Percentiles rank a stretch among this genome's conserved stretches.
phyloP scores from a whole-genome alignment of 345 rosid species.

The Salix viminalis region DNA sequence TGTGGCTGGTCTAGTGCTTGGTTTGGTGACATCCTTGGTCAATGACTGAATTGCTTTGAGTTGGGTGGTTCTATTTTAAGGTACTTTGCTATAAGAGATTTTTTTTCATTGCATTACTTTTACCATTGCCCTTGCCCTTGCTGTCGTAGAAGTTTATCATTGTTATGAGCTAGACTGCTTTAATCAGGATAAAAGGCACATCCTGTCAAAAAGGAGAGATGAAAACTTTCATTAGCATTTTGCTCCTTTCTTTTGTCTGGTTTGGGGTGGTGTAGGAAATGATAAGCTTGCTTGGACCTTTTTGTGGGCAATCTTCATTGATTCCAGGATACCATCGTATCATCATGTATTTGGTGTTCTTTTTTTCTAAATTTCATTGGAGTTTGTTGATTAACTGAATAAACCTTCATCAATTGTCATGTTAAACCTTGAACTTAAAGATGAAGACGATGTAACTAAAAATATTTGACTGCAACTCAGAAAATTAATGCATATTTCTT shows the following conservation, averaged over 20 bases:
- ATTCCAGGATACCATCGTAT: not conserved
- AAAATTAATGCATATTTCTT: not conserved
- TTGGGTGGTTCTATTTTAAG: not conserved
- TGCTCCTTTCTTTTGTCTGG: not conserved
- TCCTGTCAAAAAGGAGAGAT: not conserved
- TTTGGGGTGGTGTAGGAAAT: not conserved
- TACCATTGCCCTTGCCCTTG: not conserved
- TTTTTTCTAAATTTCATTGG: not conserved
- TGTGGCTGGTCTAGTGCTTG: not conserved
- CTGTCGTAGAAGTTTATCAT: not conserved
- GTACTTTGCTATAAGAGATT: not conserved
- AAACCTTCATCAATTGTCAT: not conserved
- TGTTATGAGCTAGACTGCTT: not conserved
- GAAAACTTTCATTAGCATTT: not conserved
- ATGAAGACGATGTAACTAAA: not conserved
- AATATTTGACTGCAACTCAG: not conserved
- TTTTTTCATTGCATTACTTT: not conserved
- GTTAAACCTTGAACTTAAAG: not conserved
- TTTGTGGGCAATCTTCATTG: not conserved
- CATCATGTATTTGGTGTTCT: not conserved
- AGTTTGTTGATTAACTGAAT: not conserved
- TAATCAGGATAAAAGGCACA: not conserved
- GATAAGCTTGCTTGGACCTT: not conserved
- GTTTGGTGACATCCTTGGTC: not conserved
- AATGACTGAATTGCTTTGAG: not conserved